These are phyloP conservation scores for Anastatica hierochuntica DNA, from an alignment of 345 rosid genomes.

Conservation along the genomic window DNA sequence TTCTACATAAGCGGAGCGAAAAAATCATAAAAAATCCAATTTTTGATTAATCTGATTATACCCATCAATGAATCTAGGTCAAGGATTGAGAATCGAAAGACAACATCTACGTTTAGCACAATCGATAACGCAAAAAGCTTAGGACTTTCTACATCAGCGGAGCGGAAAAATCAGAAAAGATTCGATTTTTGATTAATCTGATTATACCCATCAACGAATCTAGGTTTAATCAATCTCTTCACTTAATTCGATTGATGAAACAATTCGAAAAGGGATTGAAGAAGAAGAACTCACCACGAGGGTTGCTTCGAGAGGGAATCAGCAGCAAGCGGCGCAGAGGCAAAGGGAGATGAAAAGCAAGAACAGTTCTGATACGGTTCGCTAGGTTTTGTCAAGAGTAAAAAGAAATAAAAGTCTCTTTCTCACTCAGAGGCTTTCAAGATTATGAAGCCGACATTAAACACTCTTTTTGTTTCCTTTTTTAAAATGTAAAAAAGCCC, in stretches of 20 bases:
- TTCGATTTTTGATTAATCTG: background rate
- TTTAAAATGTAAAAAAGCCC: too few species aligned
- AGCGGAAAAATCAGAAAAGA: background rate
- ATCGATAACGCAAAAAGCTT: background rate
- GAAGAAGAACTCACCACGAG: background rate
- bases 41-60: background rate
- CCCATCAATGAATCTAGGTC: background rate
- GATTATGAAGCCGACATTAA: too few species aligned
- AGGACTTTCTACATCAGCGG: background rate
- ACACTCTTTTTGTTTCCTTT: too few species aligned
- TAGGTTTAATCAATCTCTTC: too few species aligned
- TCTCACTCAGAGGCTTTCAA: too few species aligned
- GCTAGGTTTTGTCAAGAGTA: too few species aligned
- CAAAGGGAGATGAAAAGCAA: background rate
- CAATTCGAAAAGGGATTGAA: background rate
- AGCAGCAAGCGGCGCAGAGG: constrained; percentile 9
- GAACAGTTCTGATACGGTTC: too few species aligned
- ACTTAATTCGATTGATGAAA: too few species aligned
- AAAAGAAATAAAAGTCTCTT: too few species aligned
- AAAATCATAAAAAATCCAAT: background rate
- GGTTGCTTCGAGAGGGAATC: constrained; percentile 5
- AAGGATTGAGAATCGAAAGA: background rate
- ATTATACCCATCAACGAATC: background rate
- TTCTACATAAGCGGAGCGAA: background rate
- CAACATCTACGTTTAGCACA: background rate